Evolutionary conservation across 331 rosid species (phyloP).

Genomic region (Malus hybrid): DNA sequence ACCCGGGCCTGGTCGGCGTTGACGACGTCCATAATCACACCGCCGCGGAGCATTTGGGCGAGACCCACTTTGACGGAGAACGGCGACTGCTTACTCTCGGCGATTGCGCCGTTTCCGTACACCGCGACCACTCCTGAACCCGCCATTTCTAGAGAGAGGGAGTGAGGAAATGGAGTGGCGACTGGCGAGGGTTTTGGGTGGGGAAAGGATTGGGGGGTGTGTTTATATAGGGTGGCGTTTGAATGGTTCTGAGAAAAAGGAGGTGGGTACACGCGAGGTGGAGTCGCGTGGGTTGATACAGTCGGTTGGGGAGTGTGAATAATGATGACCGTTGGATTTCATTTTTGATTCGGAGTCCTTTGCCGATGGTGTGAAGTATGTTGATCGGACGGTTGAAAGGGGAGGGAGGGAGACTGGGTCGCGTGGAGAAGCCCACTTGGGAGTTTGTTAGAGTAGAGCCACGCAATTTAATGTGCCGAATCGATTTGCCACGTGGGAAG

Average conservation of each 20-base stretch:
- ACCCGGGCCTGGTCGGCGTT: conserved; percentile 41
- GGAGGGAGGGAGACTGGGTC: neutral
- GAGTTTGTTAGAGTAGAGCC: neutral
- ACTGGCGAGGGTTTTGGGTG: conserved; percentile 9
- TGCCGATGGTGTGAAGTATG: neutral
- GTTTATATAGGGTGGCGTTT: conserved; percentile 8
- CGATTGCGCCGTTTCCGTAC: conserved; percentile 31
- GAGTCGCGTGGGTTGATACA: neutral
- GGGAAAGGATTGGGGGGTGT: neutral
- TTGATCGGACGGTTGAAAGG: conserved; percentile 1
- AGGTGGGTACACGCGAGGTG: neutral
- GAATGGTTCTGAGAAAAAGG: conserved; percentile 11
- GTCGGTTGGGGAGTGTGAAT: neutral
- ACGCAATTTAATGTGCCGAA: conserved; percentile 17
- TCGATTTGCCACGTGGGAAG: conserved; percentile 12
- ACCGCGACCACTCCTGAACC: conserved; percentile 39
- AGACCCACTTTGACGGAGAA: conserved; percentile 36
- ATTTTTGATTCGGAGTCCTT: neutral
- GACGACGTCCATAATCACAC: conserved; percentile 40
- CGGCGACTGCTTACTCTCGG: conserved; percentile 28
- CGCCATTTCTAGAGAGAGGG: conserved; percentile 17
- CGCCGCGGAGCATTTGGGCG: conserved; percentile 44
- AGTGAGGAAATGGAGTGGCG: neutral
- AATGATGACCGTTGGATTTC: neutral
- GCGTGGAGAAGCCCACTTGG: neutral